These are phyloP conservation scores for Apiosordaria backusii DNA, from an alignment of 495 filamentous ascomycete species.

Conservation along the genomic window DNA sequence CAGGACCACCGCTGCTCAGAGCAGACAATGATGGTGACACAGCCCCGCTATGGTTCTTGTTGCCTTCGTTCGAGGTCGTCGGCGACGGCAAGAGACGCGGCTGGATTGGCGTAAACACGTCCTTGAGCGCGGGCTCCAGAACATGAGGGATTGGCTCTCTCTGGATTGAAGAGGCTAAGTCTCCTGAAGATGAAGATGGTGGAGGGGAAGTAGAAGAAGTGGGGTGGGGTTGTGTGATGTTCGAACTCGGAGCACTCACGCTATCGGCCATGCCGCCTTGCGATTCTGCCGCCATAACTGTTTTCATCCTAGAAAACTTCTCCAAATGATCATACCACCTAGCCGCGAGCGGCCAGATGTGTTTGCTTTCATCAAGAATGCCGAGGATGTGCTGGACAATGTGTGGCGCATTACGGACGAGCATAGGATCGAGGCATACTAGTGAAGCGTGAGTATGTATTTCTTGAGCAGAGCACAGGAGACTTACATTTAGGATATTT, in stretches of 20 bases:
- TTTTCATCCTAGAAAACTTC: constrained; percentile 38
- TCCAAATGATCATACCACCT: constrained; percentile 44
- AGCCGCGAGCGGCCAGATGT: constrained; percentile 45
- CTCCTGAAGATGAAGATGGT: background rate
- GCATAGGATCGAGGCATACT: constrained; percentile 38
- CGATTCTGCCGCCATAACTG: constrained; percentile 29
- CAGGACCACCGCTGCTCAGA: background rate
- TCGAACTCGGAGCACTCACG: constrained; percentile 26
- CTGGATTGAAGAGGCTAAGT: constrained; percentile 15
- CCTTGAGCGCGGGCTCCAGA: constrained; percentile 23
- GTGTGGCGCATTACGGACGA: constrained; percentile 34
- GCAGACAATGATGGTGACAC: constrained; percentile 6
- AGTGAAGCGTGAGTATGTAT: constrained; percentile 6
- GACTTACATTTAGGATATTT: constrained; percentile 44
- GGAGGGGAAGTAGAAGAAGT: background rate
- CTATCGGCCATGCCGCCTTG: constrained; percentile 49
- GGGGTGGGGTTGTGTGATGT: background rate
- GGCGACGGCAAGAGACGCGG: constrained; percentile 12
- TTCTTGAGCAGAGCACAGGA: background rate
- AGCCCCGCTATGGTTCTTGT: constrained; percentile 6
- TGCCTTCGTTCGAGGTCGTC: constrained; percentile 12
- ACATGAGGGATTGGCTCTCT: constrained; percentile 33
- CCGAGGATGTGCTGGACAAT: constrained; percentile 40
- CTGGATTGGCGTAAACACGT: constrained; percentile 17
- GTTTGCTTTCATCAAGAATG: constrained; percentile 40